Percentiles rank a stretch among this genome's conserved stretches.
Evolutionary conservation across 2,329 filamentous ascomycete species (phyloP).

Genomic region (Ophiocordyceps australis): DNA sequence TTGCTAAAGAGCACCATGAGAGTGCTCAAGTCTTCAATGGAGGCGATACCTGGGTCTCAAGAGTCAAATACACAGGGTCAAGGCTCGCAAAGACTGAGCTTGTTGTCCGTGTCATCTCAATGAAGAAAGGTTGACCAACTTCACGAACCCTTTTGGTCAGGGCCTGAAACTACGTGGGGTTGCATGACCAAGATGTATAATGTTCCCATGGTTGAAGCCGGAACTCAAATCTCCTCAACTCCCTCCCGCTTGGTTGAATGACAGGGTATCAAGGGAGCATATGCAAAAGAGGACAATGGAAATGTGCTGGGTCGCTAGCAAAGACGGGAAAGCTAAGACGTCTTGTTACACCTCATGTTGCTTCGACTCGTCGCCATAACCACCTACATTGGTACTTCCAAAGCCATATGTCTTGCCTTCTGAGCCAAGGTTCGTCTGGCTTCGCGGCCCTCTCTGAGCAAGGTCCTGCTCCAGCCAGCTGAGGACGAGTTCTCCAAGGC

Average conservation of each 20-base stretch:
- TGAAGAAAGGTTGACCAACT: too few relatives aligned
- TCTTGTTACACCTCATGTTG: conserved; percentile 12
- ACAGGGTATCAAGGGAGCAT: conserved; percentile 16
- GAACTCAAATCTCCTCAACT: background rate
- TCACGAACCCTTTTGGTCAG: too few relatives aligned
- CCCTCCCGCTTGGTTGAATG: conserved; percentile 12
- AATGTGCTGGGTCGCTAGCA: too few relatives aligned
- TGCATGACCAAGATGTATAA: too few relatives aligned
- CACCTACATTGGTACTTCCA: conserved; percentile 30
- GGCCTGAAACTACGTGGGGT: too few relatives aligned
- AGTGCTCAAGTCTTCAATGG: conserved; percentile 37
- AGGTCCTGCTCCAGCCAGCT: conserved; percentile 75
- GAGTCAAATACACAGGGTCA: conserved; percentile 2
- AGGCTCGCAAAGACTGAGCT: conserved; percentile 2
- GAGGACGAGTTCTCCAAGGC: conserved; percentile 73
- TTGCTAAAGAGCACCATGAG: conserved; percentile 73
- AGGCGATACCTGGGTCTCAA: conserved; percentile 8
- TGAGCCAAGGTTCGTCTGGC: conserved; percentile 28
- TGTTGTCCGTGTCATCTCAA: background rate
- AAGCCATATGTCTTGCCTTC: conserved; percentile 47
- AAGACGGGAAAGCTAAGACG: too few relatives aligned
- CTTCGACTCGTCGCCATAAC: conserved; percentile 37
- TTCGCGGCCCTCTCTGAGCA: conserved; percentile 59
- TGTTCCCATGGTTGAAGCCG: conserved; percentile 2
- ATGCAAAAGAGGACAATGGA: too few relatives aligned